A percentile compares a stretch with the other conserved stretches of the same genome.
Evolutionary conservation across 2,329 filamentous ascomycete species (phyloP).

Genomic region (Domatiomyces globalis): DNA sequence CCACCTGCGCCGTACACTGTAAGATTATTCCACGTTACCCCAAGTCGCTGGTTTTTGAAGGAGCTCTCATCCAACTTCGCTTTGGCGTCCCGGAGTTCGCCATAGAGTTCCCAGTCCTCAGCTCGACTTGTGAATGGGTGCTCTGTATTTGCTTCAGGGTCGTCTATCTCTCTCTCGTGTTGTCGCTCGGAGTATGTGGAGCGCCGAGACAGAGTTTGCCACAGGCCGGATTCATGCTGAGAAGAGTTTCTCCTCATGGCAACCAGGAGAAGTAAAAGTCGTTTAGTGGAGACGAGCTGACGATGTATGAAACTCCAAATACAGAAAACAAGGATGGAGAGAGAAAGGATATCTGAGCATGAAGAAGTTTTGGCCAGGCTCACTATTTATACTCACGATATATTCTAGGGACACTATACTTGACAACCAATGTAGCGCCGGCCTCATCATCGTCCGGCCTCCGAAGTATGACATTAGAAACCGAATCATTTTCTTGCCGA

Average conservation of each 20-base stretch:
- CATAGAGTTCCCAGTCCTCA: slow-evolving; percentile 3
- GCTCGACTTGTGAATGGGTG: background rate
- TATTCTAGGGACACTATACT: too few relatives aligned
- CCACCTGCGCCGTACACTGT: slow-evolving; percentile 48
- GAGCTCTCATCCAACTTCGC: slow-evolving; percentile 34
- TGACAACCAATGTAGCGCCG: too few relatives aligned
- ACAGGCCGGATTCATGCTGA: background rate
- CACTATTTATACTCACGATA: too few relatives aligned
- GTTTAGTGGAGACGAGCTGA: background rate
- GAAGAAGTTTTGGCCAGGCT: too few relatives aligned
- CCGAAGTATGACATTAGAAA: too few relatives aligned
- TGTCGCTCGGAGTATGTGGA: background rate
- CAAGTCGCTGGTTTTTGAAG: slow-evolving; percentile 39
- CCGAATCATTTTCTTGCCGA: too few relatives aligned
- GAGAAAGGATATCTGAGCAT: background rate
- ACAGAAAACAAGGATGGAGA: background rate
- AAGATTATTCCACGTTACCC: slow-evolving; percentile 51
- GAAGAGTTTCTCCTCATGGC: background rate
- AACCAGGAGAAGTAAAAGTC: background rate
- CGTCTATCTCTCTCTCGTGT: background rate
- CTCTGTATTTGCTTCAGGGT: background rate
- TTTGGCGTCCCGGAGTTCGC: slow-evolving; percentile 33
- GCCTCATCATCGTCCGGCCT: too few relatives aligned
- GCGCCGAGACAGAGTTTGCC: slow-evolving; percentile 2
- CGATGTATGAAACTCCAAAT: background rate